Evolutionary conservation across 495 filamentous ascomycete species (phyloP), one percentile per base, ranked within the genome.

Genomic region (Lophium mytilinum): DNA sequence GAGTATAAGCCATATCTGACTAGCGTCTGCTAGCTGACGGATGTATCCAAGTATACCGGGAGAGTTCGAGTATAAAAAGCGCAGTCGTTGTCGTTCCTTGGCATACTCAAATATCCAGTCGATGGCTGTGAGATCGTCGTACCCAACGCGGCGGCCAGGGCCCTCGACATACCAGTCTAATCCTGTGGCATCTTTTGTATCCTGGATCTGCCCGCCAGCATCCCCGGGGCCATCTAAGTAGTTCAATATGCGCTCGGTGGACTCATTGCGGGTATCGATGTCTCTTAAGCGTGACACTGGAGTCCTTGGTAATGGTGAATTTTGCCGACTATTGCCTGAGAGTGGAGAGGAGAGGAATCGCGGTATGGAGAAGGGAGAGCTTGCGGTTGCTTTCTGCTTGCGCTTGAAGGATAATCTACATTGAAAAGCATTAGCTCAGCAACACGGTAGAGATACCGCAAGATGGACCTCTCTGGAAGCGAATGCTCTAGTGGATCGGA

Each of bases 51-150:
- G 57, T 12, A 95, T 53, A 2, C 89, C 87, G 30, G 82, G 80
- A 9, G 85, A 78, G 57, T 76, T 83, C 2, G 84, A 82, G 50
- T 81, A 84, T 9, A 98, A 75, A 14, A 87, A 75, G 9, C 89
- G 79, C 61, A 93, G 80, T 41, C 93, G 81, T 69, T 95, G 89
- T 15, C 93, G 80, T 71, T 98, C 93, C 70, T 96, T 96, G 21
- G 90, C 93, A 69, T 98, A 95, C 71, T 98, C 93, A 67, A 95
- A 97, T 63, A 96, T 97, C 93, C 93, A 98, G 74, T 98, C 93
- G 70, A 98, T 98, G 12, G 94, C 93, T 12, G 94, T 96, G 66
- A 96, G 78, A 73, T 98, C 88, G 63, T 95, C 93, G 71, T 98
- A 98, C 50, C 87, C 90, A 24, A 96, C 90, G 64, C 93, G 83